Conservation (phyloP, 139 green algal species). For the Chlamydomonas incerta region DNA sequence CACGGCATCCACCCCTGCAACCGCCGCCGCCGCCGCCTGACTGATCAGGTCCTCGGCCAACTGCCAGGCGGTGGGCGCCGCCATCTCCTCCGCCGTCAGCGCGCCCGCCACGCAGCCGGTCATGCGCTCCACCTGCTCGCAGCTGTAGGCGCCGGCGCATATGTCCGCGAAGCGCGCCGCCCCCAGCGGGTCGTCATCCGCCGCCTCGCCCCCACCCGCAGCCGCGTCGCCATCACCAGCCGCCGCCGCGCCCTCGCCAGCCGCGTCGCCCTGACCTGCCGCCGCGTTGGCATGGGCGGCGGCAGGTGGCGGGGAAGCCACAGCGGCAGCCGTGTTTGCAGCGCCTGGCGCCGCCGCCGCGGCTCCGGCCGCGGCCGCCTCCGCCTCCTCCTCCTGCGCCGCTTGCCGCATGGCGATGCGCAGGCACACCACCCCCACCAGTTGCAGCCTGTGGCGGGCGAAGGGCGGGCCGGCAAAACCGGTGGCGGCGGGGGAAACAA, state of each 20-base stretch:
- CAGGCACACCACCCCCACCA: conserved; percentile 4
- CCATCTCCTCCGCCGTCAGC: not conserved
- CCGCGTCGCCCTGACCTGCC: no score
- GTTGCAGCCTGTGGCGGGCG: conserved; percentile 19
- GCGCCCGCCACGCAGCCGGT: not conserved
- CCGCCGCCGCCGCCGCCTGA: not conserved
- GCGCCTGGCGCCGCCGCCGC: no score
- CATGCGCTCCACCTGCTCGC: not conserved
- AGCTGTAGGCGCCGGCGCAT: conserved; percentile 5
- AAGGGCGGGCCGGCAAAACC: no score
- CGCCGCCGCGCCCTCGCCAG: no score
- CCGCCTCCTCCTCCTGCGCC: not conserved
- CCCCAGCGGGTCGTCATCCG: not conserved
- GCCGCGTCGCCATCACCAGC: not conserved
- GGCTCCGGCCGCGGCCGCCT: not conserved
- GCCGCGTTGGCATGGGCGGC: no score
- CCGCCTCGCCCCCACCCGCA: no score
- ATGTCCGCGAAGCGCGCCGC: not conserved
- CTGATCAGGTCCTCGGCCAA: not conserved
- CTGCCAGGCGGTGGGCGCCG: conserved; percentile 1
- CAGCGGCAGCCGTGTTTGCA: no score
- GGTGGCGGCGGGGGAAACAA: no score
- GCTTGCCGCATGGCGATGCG: not conserved
- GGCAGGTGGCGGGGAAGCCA: no score
- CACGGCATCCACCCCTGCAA: no score